Conservation (phyloP, 805 yeast genomes). For the Ogataea pignaliae region DNA sequence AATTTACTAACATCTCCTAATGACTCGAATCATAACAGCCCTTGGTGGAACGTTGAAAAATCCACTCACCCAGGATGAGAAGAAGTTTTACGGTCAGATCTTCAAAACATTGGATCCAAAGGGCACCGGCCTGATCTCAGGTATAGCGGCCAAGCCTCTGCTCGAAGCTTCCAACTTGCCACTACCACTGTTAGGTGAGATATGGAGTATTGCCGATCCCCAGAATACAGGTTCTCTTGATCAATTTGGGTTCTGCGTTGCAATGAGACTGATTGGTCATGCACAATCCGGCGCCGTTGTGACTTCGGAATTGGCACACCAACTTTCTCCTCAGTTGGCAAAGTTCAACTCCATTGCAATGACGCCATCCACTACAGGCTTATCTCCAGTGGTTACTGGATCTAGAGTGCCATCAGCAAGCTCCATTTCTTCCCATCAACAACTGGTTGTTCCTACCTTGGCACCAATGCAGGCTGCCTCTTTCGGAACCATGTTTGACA, state of each 20-base stretch:
- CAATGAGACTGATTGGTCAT: conserved; percentile 86
- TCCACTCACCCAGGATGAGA: conserved; percentile 69
- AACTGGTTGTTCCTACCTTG: conserved; percentile 45
- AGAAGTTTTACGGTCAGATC: conserved; percentile 63
- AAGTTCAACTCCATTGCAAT: conserved; percentile 40
- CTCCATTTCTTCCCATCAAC: conserved; percentile 24
- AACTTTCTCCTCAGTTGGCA: conserved; percentile 58
- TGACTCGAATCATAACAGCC: too few species aligned
- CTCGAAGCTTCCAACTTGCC: conserved; percentile 84
- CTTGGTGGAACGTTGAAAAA: conserved; percentile 20
- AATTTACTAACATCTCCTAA: too few species aligned
- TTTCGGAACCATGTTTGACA: conserved; percentile 69
- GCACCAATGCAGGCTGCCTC: conserved; percentile 54
- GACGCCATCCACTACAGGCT: conserved; percentile 34
- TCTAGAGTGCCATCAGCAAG: conserved; percentile 34
- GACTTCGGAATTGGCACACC: conserved; percentile 44
- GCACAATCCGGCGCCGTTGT: conserved; percentile 68
- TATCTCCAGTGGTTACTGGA: conserved; percentile 14
- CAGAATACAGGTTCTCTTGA: conserved; percentile 80
- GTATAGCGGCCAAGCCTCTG: conserved; percentile 76
- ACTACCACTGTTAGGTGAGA: conserved; percentile 73
- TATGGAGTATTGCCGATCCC: conserved; percentile 94
- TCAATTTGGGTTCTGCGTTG: conserved; percentile 74
- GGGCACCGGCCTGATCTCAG: conserved; percentile 76
- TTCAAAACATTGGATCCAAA: conserved; percentile 80